These are phyloP conservation scores for Debaryomyces prosopidis DNA, from an alignment of 805 yeast genomes.

Conservation along the genomic window DNA sequence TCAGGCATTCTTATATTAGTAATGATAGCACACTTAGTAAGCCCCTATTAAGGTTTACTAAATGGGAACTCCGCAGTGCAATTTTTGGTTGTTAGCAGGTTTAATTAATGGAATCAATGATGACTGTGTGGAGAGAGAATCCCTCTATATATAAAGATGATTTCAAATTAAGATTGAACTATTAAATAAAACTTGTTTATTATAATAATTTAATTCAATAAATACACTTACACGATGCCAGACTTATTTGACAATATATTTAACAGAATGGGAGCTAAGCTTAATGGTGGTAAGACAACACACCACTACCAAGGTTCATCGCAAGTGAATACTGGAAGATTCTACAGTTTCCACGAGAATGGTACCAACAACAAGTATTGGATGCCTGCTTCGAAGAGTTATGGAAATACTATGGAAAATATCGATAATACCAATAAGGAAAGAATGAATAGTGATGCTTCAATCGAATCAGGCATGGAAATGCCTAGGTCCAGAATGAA, in stretches of 20 bases:
- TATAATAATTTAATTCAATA: not conserved
- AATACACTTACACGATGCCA: conserved; percentile 1
- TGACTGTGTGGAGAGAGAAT: not conserved
- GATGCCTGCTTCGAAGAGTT: conserved; percentile 24
- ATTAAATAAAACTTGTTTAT: too few relatives aligned
- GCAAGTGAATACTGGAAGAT: conserved; percentile 39
- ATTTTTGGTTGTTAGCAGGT: not conserved
- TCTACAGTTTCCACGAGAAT: conserved; percentile 35
- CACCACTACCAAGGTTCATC: conserved; percentile 29
- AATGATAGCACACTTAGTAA: not conserved
- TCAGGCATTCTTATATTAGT: not conserved
- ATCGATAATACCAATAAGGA: conserved; percentile 6
- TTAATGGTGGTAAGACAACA: conserved; percentile 36
- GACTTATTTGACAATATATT: conserved; percentile 44
- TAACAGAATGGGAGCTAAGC: conserved; percentile 26
- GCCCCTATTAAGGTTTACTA: not conserved
- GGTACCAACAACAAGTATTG: conserved; percentile 41
- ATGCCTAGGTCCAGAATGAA: conserved; percentile 15
- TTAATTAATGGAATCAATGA: not conserved
- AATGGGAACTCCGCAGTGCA: not conserved
- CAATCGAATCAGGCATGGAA: conserved; percentile 9
- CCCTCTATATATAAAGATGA: not conserved
- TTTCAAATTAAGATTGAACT: too few relatives aligned
- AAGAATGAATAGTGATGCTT: conserved; percentile 16
- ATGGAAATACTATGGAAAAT: conserved; percentile 3